Conservation (phyloP, 257 asterid species). For the Euphrasia confusa region DNA sequence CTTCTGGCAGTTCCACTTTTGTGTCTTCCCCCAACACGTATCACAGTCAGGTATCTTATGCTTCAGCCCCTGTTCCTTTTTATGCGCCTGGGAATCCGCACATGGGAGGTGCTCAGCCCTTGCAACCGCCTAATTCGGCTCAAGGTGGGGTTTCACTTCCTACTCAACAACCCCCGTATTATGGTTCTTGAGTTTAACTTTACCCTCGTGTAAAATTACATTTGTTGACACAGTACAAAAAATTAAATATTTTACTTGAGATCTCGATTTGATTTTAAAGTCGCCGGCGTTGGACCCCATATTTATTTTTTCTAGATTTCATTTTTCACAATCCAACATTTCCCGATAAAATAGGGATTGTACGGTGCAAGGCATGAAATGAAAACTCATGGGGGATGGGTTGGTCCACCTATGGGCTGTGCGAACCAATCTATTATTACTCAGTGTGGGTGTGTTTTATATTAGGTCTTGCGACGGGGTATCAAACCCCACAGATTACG, state of each 20-base stretch:
- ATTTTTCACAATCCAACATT: neutral
- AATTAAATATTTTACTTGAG: neutral
- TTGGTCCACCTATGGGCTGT: neutral
- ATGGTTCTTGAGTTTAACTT: slow-evolving; percentile 32
- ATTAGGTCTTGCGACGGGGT: neutral
- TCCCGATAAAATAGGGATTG: neutral
- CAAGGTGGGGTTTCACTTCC: slow-evolving; percentile 40
- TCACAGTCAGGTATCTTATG: slow-evolving; percentile 41
- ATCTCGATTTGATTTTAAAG: slow-evolving; percentile 1
- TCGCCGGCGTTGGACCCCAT: neutral
- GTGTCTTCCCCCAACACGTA: no score
- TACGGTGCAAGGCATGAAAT: neutral
- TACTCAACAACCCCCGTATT: slow-evolving; percentile 34
- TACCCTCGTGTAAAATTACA: slow-evolving; percentile 8
- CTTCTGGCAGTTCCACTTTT: slow-evolving; percentile 29
- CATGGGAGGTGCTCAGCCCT: slow-evolving; percentile 32
- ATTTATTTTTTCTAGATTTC: neutral
- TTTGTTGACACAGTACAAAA: neutral
- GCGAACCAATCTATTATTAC: neutral
- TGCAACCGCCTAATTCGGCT: slow-evolving; percentile 30
- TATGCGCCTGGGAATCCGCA: slow-evolving; percentile 31
- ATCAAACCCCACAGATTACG: neutral
- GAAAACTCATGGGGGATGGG: neutral
- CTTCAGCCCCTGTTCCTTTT: slow-evolving; percentile 36
- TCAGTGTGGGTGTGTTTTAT: neutral